Evolutionary conservation across 495 filamentous ascomycete genomes (phyloP), one percentile per base, ranked within the genome.

Genomic region (Talaromyces borbonicus): DNA sequence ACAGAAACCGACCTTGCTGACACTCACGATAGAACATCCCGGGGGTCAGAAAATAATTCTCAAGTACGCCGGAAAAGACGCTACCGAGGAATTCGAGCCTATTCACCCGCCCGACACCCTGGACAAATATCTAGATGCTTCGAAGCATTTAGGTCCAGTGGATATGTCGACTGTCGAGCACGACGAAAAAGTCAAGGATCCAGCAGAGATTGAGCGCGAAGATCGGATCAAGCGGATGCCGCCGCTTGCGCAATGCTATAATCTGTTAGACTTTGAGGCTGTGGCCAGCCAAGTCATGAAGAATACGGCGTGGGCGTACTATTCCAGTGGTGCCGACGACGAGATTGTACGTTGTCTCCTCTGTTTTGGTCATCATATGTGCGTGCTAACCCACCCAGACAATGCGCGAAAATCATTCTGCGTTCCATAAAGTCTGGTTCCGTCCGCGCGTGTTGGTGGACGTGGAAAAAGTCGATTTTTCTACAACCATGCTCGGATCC

Each of bases 351-450:
- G 81, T 69, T n/a, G 16, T 22, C 19, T 7, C 39, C 16, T 7
- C 1, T 49, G 12, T 20, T 12, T 40, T 15, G 8, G 15, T 11
- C 23, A 19, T 2, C 25, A 25, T 8, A 29, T 24, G 15, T 3
- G 11, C 49, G 42, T 25, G 22, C 43, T 20, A 23, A 30, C 30
- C n/a, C 15, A 19, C 8, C n/a, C 50, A 94, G 87, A 97, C 92
- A 1, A 75, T 98, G 77, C 80, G 92, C 42, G 93, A 98, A 66
- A 98, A 98, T 67, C 90, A 95, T 68, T 78, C 81, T 8, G 92
- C 93, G 22, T 98, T 83, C 69, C 90, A 97, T 67, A 89, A 90
- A 56, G 90, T 97, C 65, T 97, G 90, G 90, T 97, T 97, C 69
- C 79, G 90, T 14, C 90, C 90, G 2, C 77, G 79, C 35, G 68